Evolutionary conservation across 2,329 filamentous ascomycete species (phyloP), one percentile per base, ranked within the genome.

Genomic region (Pseudogymnoascus sp.): DNA sequence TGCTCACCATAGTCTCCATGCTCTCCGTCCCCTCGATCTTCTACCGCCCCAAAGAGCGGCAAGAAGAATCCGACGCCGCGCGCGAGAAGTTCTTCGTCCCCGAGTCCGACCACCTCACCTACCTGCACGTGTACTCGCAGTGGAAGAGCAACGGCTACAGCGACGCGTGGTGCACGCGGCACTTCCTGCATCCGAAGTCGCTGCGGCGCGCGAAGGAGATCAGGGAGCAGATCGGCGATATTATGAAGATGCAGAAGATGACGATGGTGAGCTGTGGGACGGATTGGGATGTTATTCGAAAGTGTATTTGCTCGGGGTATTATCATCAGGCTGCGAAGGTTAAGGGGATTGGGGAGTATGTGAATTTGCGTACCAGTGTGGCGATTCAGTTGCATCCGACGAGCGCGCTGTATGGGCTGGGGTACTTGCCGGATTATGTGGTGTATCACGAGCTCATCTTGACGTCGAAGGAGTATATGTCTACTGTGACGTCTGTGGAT

Each of bases 81-180:
- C 87, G 93, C 28, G 95, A 99, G 74, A 97, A 97, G 75, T 99
- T 99, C 76, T 97, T 96, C 78, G 95, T 99, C 6, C 92, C 95
- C 28, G 95, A 99, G 76, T 97, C 92, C 1, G 95, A 99, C 74
- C 95, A 99, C 74, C 80, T 99, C 42, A 99, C 95, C 0, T 89
- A 97, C 46, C 84, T 99, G 2, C 93, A 97, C 72, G 95, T 99
- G 0, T 99, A 96, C 77, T 89, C 88, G 6, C 93, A 97, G 73
- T 99, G 95, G 95, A 91, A 90, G 75, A 82, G 89, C 60, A 97
- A 99, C 73, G 90, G 91, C 1, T 89, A 87, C 75, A 92, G 88
- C 1, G 95, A 99, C 74, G 86, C 86, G 28, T 99, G 95, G 95
- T 97, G 93, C 76, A 84, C 88, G 59, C 89, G 89, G 64, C 95